Conservation (phyloP, 345 rosid genomes). For the Gossypium sturtianum region DNA sequence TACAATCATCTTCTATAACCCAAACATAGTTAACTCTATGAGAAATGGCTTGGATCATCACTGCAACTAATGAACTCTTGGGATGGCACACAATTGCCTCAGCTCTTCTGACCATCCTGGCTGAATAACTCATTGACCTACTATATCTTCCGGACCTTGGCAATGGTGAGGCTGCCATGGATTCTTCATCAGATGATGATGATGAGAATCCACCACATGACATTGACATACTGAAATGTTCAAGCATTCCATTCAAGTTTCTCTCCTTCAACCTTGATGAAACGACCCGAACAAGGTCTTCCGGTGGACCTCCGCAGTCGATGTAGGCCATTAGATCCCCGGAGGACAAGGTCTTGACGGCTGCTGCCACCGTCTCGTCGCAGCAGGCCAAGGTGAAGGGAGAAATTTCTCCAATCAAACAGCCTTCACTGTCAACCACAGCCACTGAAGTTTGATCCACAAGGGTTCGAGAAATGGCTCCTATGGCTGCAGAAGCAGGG, state of each 20-base stretch:
- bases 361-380: slow-evolving; percentile 66
- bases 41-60: slow-evolving; percentile 86
- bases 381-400: slow-evolving; percentile 60
- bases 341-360: slow-evolving; percentile 59
- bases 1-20: slow-evolving; percentile 71
- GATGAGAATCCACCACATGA: slow-evolving; percentile 20
- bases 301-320: slow-evolving; percentile 79
- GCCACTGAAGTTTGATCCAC: slow-evolving; percentile 68
- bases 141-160: slow-evolving; percentile 33
- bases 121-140: slow-evolving; percentile 60
- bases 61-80: slow-evolving; percentile 77
- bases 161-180: slow-evolving; percentile 9
- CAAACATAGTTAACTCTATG: slow-evolving; percentile 77
- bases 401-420: slow-evolving; percentile 69
- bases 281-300: slow-evolving; percentile 53
- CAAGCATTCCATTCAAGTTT: slow-evolving; percentile 44
- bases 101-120: slow-evolving; percentile 68
- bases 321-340: slow-evolving; percentile 87
- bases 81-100: slow-evolving; percentile 74
- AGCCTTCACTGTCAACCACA: slow-evolving; percentile 48
- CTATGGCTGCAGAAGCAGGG: slow-evolving; percentile 49
- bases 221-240: slow-evolving; percentile 30
- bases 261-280: slow-evolving; percentile 42
- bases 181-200: slow-evolving; percentile 74
- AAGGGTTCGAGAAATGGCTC: slow-evolving; percentile 43